Evolutionary conservation across 495 filamentous ascomycete species (phyloP), one percentile per base, ranked within the genome.

Genomic region (Xylaria curta): DNA sequence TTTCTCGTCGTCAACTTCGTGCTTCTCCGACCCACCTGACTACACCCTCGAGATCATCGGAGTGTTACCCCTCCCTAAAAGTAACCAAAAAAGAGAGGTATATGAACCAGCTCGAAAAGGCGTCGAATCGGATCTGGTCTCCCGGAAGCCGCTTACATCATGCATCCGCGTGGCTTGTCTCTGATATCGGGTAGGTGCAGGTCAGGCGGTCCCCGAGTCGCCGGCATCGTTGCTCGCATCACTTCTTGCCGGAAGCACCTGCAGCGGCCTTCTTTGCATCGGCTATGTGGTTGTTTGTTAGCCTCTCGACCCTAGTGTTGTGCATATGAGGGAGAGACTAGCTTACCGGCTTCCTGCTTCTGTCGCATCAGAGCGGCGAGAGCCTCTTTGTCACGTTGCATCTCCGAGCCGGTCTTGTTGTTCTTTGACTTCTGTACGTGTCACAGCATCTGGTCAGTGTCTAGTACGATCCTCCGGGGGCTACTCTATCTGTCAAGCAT

Each of bases 261-360:
- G 73, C 74, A 36, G 81, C 80, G n/a, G 75, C 75, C 68, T 83
- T 86, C 79, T 83, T 87, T 40, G 85, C 86, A 72, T 88, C 83
- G 78, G 86, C 86, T 88, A 71, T 24, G n/a, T 31, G 10, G 21
- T 38, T 21, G 8, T 10, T 3, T 24, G 49, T 70, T 63, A 70
- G 68, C 62, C 24, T 66, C 42, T 62, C 6, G 63, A 28, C 46
- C 17, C 19, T 7, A 19, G 31, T 28, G 28, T 10, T 24, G 38
- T 56, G 47, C 4, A 47, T 19, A 4, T 6, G 33, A 54, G 9
- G 13, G 40, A 61, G 49, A 46, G 44, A 17, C 31, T 61, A n/a
- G n/a, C 83, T 73, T 86, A 97, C 94, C 94, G 72, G 91, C 91
- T 72, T 85, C 87, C 82, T 98, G 95, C 87, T 98, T 98, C 81